A percentile compares a stretch with the other conserved stretches of the same genome.
phyloP scores from a whole-genome alignment of 495 filamentous ascomycete species.

The Neohortaea acidophila region DNA sequence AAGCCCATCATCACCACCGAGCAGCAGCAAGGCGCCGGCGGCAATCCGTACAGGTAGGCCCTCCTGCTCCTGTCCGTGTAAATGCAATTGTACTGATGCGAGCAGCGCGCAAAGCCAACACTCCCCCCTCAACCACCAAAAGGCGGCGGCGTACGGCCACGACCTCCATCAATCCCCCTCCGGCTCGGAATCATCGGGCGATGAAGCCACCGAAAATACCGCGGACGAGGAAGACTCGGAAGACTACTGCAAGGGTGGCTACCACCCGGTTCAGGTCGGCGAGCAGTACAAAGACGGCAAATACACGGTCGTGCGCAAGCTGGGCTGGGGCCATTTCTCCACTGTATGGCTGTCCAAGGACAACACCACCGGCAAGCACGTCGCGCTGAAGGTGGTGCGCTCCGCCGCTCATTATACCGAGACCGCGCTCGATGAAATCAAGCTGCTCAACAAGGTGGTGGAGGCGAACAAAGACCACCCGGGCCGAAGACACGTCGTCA shows the following conservation, averaged over 20 bases:
- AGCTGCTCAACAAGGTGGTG: constrained; percentile 90
- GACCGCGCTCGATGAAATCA: constrained; percentile 97
- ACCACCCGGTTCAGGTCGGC: constrained; percentile 84
- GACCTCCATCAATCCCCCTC: constrained; percentile 57
- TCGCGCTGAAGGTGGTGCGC: constrained; percentile 92
- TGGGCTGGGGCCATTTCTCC: constrained; percentile 98
- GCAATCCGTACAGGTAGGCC: constrained; percentile 25
- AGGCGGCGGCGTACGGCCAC: constrained; percentile 29
- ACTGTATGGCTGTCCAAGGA: constrained; percentile 95
- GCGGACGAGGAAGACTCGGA: constrained; percentile 95
- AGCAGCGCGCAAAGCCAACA: constrained; percentile 8
- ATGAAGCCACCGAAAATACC: constrained; percentile 69
- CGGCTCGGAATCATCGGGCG: constrained; percentile 65
- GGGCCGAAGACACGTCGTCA: constrained; percentile 85
- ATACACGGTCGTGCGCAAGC: constrained; percentile 90
- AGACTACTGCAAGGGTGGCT: constrained; percentile 97
- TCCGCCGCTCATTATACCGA: constrained; percentile 97
- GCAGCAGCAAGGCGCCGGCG: constrained; percentile 26
- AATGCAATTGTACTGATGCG: no score
- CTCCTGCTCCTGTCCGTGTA: no score
- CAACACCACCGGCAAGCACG: constrained; percentile 81
- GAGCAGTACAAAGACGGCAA: constrained; percentile 96
- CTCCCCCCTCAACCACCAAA: constrained; percentile 34
- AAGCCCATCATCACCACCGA: constrained; percentile 30
- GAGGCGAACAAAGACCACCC: constrained; percentile 74